Percentiles rank a stretch among this genome's conserved stretches.
These are phyloP conservation scores for Penicillium sclerotigenum DNA, from an alignment of 2,329 filamentous ascomycete species.

Conservation along the genomic window DNA sequence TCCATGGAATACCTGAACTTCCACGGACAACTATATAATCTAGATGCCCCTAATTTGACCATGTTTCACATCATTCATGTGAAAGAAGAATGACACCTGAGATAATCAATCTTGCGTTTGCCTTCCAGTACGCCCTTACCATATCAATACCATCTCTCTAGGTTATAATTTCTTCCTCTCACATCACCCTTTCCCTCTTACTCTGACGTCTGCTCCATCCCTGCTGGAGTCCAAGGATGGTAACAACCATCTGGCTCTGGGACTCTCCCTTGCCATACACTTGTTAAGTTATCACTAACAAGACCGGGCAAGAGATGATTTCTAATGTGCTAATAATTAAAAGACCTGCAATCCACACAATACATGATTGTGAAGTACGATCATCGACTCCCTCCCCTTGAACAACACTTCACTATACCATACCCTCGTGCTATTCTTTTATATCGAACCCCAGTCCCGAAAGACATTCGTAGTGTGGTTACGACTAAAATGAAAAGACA, in stretches of 20 bases:
- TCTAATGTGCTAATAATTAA: background rate
- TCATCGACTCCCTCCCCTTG: background rate
- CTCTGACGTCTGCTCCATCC: too few species aligned
- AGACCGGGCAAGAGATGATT: background rate
- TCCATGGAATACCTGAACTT: background rate
- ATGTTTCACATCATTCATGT: background rate
- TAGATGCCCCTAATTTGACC: background rate
- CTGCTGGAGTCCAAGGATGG: background rate
- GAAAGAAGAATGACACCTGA: background rate
- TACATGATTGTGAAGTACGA: background rate
- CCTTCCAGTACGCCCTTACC: background rate
- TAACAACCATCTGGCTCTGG: background rate
- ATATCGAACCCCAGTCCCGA: too few species aligned
- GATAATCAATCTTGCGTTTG: background rate
- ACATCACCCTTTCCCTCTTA: background rate
- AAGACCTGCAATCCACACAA: too few species aligned
- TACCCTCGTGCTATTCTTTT: background rate
- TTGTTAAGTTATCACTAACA: background rate
- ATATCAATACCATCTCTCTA: background rate
- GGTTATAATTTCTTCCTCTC: background rate
- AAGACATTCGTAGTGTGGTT: too few species aligned
- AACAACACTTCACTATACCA: background rate
- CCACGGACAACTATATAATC: background rate
- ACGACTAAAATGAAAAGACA: too few species aligned
- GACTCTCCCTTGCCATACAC: too few species aligned